These are phyloP conservation scores for Pelargonium myrrhifolium DNA, from an alignment of 441 rosid genomes.

Conservation along the genomic window DNA sequence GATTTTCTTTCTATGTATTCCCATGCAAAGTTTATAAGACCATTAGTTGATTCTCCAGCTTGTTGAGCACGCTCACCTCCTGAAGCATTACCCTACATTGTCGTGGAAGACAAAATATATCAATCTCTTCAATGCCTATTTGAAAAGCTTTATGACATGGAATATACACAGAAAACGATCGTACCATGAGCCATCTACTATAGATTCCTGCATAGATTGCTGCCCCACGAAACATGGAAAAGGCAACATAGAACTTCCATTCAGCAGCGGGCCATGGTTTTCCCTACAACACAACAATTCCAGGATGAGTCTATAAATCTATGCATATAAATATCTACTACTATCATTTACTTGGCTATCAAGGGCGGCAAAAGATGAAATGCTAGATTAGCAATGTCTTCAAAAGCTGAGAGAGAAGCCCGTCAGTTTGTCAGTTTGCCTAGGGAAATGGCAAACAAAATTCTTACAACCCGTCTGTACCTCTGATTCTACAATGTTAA, in stretches of 20 bases:
- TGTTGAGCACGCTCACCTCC: conserved; percentile 79
- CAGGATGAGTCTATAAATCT: conserved; percentile 1
- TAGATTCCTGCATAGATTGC: conserved; percentile 70
- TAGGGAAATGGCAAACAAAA: background rate
- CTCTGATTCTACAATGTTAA: too few species aligned
- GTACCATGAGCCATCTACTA: conserved; percentile 87
- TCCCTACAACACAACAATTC: conserved; percentile 44
- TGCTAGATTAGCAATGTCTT: conserved; percentile 1
- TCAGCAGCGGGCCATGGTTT: conserved; percentile 77
- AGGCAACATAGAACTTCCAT: conserved; percentile 88
- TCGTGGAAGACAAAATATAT: conserved; percentile 13
- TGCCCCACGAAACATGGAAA: conserved; percentile 81
- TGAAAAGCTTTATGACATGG: conserved; percentile 3
- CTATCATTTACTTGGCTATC: conserved; percentile 6
- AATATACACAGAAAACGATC: background rate
- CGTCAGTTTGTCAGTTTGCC: background rate
- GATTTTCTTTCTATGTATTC: conserved; percentile 41
- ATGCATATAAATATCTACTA: background rate
- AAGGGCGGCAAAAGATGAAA: background rate
- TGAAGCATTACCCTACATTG: conserved; percentile 81
- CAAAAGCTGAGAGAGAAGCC: conserved; percentile 12
- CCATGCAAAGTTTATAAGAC: conserved; percentile 59
- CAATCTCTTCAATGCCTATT: conserved; percentile 12
- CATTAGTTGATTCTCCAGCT: conserved; percentile 49
- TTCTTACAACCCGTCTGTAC: too few species aligned